These are phyloP conservation scores for Chaetomium sp. DNA, from an alignment of 2,329 filamentous ascomycete genomes.

Conservation along the genomic window DNA sequence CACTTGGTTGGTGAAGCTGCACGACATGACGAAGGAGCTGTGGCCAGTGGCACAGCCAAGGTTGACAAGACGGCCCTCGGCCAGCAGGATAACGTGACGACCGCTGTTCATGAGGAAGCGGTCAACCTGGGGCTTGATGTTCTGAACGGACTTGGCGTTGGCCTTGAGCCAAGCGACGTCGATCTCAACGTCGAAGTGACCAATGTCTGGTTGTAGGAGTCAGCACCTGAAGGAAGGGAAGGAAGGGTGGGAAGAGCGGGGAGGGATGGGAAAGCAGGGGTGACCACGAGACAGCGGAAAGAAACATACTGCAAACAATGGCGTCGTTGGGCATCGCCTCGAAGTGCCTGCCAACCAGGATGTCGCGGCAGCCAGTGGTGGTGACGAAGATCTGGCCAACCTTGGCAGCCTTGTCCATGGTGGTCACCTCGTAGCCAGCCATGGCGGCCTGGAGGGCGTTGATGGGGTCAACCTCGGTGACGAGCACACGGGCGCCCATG, in stretches of 20 bases:
- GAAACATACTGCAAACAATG: conserved; percentile 87
- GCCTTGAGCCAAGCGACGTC: conserved; percentile 99
- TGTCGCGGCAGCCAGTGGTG: conserved; percentile 98
- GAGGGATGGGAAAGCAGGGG: not conserved
- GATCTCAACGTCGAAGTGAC: conserved; percentile 99
- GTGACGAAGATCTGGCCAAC: conserved; percentile 98
- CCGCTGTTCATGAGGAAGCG: conserved; percentile 93
- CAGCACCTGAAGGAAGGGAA: conserved; percentile 7
- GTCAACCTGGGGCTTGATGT: conserved; percentile 99
- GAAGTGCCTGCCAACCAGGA: conserved; percentile 89
- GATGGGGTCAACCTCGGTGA: conserved; percentile 98
- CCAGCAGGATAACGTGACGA: conserved; percentile 96
- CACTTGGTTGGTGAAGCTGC: conserved; percentile 99
- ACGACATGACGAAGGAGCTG: conserved; percentile 99
- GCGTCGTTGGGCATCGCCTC: conserved; percentile 95
- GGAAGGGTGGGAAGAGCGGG: not conserved
- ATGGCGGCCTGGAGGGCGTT: conserved; percentile 99
- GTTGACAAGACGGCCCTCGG: conserved; percentile 98
- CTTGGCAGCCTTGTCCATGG: conserved; percentile 91
- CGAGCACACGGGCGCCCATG: conserved; percentile 95
- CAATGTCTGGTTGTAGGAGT: conserved; percentile 68
- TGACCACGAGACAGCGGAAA: not conserved
- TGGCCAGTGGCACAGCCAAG: conserved; percentile 98
- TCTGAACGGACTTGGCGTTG: conserved; percentile 89
- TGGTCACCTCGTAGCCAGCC: conserved; percentile 93